These are phyloP conservation scores for Trypanosoma caninum DNA, from an alignment of 208 protist species.

Conservation along the genomic window DNA sequence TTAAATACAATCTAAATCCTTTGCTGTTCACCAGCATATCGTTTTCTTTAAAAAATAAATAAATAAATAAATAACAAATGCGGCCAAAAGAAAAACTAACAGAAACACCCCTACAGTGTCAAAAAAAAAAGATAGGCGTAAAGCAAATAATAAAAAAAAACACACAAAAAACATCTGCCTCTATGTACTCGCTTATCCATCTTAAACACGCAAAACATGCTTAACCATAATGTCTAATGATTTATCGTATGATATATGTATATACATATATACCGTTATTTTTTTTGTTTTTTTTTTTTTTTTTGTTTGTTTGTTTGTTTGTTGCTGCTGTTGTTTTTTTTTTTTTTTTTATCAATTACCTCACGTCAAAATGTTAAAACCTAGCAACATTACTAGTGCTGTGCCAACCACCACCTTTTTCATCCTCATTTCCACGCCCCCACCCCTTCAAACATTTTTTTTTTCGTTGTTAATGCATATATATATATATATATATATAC, in stretches of 20 bases:
- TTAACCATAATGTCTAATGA: no score
- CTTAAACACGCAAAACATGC: neutral
- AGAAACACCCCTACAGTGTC: no score
- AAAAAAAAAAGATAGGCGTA: no score
- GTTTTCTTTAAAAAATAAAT: no score
- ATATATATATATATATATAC: conserved; percentile 1
- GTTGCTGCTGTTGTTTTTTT: neutral
- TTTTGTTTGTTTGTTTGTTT: neutral
- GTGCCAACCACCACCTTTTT: no score
- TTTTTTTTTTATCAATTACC: neutral
- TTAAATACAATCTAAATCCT: no score
- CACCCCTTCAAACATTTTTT: neutral
- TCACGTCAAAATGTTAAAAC: neutral
- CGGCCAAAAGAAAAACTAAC: no score
- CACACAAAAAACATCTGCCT: neutral
- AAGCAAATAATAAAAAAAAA: conserved; percentile 1
- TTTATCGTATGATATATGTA: neutral
- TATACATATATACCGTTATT: neutral
- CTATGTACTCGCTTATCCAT: neutral
- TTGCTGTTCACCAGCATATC: no score
- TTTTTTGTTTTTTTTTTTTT: conserved; percentile 3
- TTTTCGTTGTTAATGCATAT: neutral
- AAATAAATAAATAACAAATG: no score
- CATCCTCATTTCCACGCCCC: no score
- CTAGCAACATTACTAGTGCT: no score